Evolutionary conservation across 208 protist genomes (phyloP).

Genomic region (Acanthamoeba culbertsoni): DNA sequence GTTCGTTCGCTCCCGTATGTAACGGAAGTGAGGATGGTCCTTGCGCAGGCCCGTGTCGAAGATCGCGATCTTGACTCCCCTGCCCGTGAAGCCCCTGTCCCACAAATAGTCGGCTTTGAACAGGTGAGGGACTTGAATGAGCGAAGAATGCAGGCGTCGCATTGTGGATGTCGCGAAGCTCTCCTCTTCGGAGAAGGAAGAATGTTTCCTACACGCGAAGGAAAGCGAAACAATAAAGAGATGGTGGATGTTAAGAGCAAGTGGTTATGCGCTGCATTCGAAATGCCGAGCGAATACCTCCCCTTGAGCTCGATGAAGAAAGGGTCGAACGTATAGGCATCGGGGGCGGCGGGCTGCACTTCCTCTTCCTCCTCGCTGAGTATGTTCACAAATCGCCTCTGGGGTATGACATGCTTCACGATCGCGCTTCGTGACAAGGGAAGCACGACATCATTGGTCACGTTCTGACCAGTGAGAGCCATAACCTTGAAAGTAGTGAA

Average conservation of each 20-base stretch:
- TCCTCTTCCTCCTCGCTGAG: background rate
- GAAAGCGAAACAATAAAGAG: background rate
- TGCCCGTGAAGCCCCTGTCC: constrained; percentile 28
- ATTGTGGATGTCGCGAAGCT: background rate
- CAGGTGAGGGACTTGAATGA: constrained; percentile 42
- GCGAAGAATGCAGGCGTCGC: constrained; percentile 43
- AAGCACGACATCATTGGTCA: background rate
- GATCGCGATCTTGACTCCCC: constrained; percentile 84
- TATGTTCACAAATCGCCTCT: constrained; percentile 32
- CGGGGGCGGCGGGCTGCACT: background rate
- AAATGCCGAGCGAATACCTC: background rate
- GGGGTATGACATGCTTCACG: constrained; percentile 50
- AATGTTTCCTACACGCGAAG: background rate
- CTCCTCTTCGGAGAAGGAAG: constrained; percentile 46
- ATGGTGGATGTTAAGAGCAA: background rate
- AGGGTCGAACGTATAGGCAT: background rate
- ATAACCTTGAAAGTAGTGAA: background rate
- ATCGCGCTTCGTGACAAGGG: background rate
- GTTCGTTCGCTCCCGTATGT: constrained; percentile 82
- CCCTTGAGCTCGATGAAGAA: constrained; percentile 20
- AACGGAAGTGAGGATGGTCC: constrained; percentile 77
- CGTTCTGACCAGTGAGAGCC: background rate
- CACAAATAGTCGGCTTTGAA: constrained; percentile 55
- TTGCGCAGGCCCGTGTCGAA: constrained; percentile 90
- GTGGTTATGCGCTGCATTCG: too few species aligned